phyloP scores from a whole-genome alignment of 1,284 basidiomycete species.

The Cryptococcus maquisensis region DNA sequence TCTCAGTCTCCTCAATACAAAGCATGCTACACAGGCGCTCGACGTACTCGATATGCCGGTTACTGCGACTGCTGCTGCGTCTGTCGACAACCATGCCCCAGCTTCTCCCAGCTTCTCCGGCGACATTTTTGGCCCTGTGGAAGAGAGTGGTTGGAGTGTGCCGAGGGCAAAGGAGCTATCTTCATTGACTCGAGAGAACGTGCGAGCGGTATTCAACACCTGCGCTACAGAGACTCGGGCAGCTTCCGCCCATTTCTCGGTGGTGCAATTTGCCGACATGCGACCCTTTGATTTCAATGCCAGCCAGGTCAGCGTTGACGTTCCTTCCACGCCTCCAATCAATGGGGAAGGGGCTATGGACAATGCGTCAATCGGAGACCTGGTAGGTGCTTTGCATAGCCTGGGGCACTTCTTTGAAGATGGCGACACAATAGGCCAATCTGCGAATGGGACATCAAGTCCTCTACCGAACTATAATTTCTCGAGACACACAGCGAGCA shows the following conservation, averaged over 20 bases:
- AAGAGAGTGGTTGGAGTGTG: slow-evolving; percentile 80
- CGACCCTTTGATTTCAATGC: slow-evolving; percentile 11
- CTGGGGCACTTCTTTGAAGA: slow-evolving; percentile 82
- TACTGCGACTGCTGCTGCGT: slow-evolving; percentile 67
- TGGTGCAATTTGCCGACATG: slow-evolving; percentile 46
- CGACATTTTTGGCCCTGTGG: slow-evolving; percentile 74
- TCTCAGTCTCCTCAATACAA: slow-evolving; percentile 76
- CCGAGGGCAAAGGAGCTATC: slow-evolving; percentile 62
- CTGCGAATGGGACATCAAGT: not conserved
- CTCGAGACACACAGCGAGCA: slow-evolving; percentile 16
- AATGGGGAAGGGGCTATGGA: slow-evolving; percentile 11
- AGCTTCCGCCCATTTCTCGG: slow-evolving; percentile 46
- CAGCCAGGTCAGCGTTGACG: slow-evolving; percentile 18
- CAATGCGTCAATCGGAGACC: slow-evolving; percentile 62
- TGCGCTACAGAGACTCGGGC: slow-evolving; percentile 61
- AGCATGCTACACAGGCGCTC: slow-evolving; percentile 76
- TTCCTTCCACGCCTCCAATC: slow-evolving; percentile 39
- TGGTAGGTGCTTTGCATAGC: slow-evolving; percentile 81
- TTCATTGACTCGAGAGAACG: slow-evolving; percentile 65
- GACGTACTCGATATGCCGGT: slow-evolving; percentile 88
- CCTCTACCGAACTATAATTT: not conserved
- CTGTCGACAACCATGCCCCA: slow-evolving; percentile 56
- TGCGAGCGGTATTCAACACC: slow-evolving; percentile 78
- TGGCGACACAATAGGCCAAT: slow-evolving; percentile 16
- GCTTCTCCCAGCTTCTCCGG: slow-evolving; percentile 14